Conservation (phyloP, 2,329 filamentous ascomycete genomes). For the Botryotinia globosa region DNA sequence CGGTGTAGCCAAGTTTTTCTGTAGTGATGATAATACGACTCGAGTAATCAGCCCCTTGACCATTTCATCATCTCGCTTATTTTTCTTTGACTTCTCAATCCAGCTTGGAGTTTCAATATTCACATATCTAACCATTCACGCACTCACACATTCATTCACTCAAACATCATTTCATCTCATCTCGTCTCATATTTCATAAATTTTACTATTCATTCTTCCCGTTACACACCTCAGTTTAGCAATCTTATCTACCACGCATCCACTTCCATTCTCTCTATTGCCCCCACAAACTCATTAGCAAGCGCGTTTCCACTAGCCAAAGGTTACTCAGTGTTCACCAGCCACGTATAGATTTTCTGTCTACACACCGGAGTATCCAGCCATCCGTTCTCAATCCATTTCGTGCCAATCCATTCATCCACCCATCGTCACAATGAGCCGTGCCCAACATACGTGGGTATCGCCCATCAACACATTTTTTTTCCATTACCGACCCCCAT, state of each 20-base stretch:
- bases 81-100: neutral
- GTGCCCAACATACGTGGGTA: neutral
- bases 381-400: neutral
- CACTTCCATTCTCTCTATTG: neutral
- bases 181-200: neutral
- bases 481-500: conserved; percentile 7
- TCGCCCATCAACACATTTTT: neutral
- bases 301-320: neutral
- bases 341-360: neutral
- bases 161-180: neutral
- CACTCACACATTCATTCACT: neutral
- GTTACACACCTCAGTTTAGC: neutral
- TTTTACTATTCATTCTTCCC: neutral
- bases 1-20: no score
- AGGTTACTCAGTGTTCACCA: neutral
- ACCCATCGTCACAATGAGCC: neutral
- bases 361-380: conserved; percentile 16
- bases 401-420: neutral
- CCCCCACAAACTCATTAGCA: neutral
- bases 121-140: neutral
- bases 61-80: neutral
- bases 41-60: neutral
- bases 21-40: no score
- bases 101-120: neutral
- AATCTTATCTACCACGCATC: neutral